Conservation (phyloP, 805 yeast genomes). For the Pichia eremophila region DNA sequence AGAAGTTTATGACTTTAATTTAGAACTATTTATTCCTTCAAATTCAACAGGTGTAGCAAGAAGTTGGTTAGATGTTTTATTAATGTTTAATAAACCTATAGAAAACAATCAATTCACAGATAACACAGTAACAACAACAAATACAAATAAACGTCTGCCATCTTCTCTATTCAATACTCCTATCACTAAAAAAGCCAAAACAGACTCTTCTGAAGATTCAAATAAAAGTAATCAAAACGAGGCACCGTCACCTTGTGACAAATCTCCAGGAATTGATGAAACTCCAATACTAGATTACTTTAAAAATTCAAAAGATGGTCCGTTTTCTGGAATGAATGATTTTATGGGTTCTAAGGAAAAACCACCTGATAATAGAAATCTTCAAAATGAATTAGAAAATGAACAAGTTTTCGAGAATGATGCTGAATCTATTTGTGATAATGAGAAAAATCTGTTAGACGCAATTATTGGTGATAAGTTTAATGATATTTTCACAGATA, state of each 20-base stretch:
- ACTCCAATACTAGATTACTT: slow-evolving; percentile 9
- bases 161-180: not conserved
- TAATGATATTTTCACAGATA: slow-evolving; percentile 40
- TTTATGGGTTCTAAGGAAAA: no score
- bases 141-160: not conserved
- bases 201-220: not conserved
- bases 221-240: not conserved
- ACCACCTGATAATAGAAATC: not conserved
- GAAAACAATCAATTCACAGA: not conserved
- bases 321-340: slow-evolving; percentile 5
- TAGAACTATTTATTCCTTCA: slow-evolving; percentile 43
- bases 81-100: slow-evolving; percentile 17
- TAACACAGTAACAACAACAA: not conserved
- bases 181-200: not conserved
- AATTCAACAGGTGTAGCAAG: slow-evolving; percentile 21
- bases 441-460: slow-evolving; percentile 5
- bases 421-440: not conserved
- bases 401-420: no score
- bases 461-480: slow-evolving; percentile 14
- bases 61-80: slow-evolving; percentile 43
- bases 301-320: slow-evolving; percentile 1
- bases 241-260: not conserved
- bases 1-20: slow-evolving; percentile 52
- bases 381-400: not conserved
- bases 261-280: slow-evolving; percentile 13